phyloP scores from a whole-genome alignment of 169 alveolate genomes.

The Eimeria necatrix region DNA sequence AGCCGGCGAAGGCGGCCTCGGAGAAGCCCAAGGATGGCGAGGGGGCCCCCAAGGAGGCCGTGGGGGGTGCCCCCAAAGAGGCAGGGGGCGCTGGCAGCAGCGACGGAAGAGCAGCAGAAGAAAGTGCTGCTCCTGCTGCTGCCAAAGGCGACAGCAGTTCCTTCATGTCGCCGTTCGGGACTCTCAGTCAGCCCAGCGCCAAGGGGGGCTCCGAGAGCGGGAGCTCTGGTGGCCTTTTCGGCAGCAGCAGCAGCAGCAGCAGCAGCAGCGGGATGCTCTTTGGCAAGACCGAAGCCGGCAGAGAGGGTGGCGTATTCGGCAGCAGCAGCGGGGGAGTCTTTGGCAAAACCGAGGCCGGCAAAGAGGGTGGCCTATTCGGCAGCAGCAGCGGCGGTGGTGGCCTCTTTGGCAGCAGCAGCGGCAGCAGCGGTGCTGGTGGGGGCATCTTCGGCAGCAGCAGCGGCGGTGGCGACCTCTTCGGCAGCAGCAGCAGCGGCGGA shows the following conservation, averaged over 20 bases:
- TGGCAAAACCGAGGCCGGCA: neutral
- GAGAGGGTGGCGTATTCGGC: neutral
- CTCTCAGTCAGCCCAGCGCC: neutral
- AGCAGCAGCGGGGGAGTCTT: constrained; percentile 25
- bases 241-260: neutral
- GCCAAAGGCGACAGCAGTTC: constrained; percentile 30
- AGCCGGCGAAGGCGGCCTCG: neutral
- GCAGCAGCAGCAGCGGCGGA: constrained; percentile 21
- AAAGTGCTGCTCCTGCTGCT: neutral
- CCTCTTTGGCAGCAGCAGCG: constrained; percentile 42
- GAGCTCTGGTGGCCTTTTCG: constrained; percentile 9
- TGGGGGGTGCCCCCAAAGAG: neutral
- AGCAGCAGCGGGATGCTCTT: neutral
- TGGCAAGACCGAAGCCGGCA: constrained; percentile 10
- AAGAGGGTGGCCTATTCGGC: neutral
- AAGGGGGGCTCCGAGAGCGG: neutral
- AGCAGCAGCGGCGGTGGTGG: constrained; percentile 10
- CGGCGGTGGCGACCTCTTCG: neutral
- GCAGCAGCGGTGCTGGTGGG: neutral
- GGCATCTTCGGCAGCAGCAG: constrained; percentile 45
- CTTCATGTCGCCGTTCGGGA: neutral
- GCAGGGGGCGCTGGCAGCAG: neutral
- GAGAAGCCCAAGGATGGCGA: too few species aligned
- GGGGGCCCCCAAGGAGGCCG: neutral
- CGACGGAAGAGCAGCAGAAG: neutral